These are phyloP conservation scores for Bimuria novae-zelandiae DNA, from an alignment of 2,329 filamentous ascomycete genomes.

Conservation along the genomic window DNA sequence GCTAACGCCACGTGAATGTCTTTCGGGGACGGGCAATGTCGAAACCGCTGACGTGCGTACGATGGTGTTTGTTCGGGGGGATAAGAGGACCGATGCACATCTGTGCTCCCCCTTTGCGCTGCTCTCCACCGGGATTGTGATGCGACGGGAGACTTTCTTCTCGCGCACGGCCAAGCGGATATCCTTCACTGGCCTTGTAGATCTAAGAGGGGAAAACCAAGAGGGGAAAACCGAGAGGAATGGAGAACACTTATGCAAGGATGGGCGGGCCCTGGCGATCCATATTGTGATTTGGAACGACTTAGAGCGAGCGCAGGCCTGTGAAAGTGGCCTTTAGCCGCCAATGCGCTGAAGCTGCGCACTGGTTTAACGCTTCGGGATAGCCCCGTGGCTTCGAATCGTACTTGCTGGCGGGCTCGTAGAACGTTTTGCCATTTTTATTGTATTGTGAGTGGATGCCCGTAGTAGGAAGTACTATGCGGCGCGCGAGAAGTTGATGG, in stretches of 20 bases:
- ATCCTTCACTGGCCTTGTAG: neutral
- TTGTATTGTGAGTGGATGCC: neutral
- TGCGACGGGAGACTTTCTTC: slow-evolving; percentile 19
- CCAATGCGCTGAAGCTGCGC: slow-evolving; percentile 1
- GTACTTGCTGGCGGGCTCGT: neutral
- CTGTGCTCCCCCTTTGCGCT: slow-evolving; percentile 10
- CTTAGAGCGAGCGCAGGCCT: slow-evolving; percentile 4
- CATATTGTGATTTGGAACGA: slow-evolving; percentile 18
- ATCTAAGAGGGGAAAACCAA: slow-evolving; percentile 6
- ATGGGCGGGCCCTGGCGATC: slow-evolving; percentile 32
- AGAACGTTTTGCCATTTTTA: neutral
- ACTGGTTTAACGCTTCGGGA: neutral
- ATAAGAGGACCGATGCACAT: neutral
- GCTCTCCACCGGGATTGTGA: slow-evolving; percentile 23
- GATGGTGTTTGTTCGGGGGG: neutral
- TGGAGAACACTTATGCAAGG: slow-evolving; percentile 29
- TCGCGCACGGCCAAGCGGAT: neutral
- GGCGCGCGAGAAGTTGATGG: neutral
- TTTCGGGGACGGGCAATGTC: neutral
- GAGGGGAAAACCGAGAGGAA: too few species aligned
- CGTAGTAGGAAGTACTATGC: neutral
- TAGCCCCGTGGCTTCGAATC: neutral
- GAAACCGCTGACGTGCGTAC: neutral
- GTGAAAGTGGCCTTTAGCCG: slow-evolving; percentile 3
- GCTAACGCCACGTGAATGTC: neutral